Evolutionary conservation across 1,284 basidiomycete species (phyloP).

Genomic region (Garcileccinum viscosum): DNA sequence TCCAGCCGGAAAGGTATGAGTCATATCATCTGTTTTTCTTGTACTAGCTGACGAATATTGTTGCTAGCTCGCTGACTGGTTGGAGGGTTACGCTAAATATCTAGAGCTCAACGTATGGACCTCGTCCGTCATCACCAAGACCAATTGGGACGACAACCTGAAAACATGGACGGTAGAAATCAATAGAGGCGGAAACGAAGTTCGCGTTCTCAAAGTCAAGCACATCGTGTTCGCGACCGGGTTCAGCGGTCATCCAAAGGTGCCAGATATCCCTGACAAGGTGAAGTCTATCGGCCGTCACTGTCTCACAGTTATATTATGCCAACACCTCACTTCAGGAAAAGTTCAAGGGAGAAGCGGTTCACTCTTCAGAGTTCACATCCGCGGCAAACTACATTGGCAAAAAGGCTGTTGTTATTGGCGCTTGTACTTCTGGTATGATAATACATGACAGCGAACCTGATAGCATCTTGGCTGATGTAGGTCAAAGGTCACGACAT

Average conservation of each 20-base stretch:
- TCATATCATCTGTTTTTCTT: not conserved
- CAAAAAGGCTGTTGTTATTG: slow-evolving; percentile 51
- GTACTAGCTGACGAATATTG: not conserved
- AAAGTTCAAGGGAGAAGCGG: slow-evolving; percentile 28
- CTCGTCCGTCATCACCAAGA: slow-evolving; percentile 46
- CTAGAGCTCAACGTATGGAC: slow-evolving; percentile 68
- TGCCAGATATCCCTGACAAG: slow-evolving; percentile 40
- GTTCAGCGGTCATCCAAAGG: slow-evolving; percentile 42
- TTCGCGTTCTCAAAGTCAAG: slow-evolving; percentile 40
- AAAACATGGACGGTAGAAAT: slow-evolving; percentile 47
- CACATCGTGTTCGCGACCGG: slow-evolving; percentile 50
- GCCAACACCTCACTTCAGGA: slow-evolving; percentile 16
- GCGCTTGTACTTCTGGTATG: slow-evolving; percentile 47
- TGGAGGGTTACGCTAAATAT: slow-evolving; percentile 60
- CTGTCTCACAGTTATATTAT: not conserved
- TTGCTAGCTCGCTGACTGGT: slow-evolving; percentile 61
- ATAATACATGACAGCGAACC: not conserved
- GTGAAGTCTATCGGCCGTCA: not conserved
- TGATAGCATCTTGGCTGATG: slow-evolving; percentile 7
- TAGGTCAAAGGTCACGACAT: slow-evolving; percentile 27
- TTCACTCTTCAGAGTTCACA: slow-evolving; percentile 48
- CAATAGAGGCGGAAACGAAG: slow-evolving; percentile 30
- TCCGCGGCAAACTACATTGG: slow-evolving; percentile 45
- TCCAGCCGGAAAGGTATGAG: slow-evolving; percentile 41
- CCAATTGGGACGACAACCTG: slow-evolving; percentile 41